Conservation (phyloP, 2,329 filamentous ascomycete species). For the Penicillium sp. region DNA sequence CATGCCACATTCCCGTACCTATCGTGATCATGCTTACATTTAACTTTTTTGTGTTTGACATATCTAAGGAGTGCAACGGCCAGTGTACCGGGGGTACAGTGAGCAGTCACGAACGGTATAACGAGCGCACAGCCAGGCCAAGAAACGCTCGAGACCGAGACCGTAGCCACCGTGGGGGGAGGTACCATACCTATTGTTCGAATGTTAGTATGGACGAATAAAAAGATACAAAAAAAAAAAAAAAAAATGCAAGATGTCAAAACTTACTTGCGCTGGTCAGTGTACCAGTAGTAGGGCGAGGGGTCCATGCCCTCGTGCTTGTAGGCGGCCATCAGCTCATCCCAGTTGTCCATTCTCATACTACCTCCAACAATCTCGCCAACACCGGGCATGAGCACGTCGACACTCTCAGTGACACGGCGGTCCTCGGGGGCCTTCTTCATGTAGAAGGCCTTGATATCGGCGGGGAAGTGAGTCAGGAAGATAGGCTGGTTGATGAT, state of each 20-base stretch:
- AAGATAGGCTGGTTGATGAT: slow-evolving; percentile 94
- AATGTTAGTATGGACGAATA: not conserved
- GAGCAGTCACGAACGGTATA: slow-evolving; percentile 62
- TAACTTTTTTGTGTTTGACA: slow-evolving; percentile 6
- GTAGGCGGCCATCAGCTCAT: slow-evolving; percentile 86
- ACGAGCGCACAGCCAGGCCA: slow-evolving; percentile 65
- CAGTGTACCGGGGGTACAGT: slow-evolving; percentile 52
- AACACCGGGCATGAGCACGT: slow-evolving; percentile 84
- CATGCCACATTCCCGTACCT: slow-evolving; percentile 6
- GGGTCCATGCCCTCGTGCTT: slow-evolving; percentile 81
- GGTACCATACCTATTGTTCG: slow-evolving; percentile 69
- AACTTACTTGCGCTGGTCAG: slow-evolving; percentile 87
- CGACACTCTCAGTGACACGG: slow-evolving; percentile 89
- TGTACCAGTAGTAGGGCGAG: slow-evolving; percentile 95
- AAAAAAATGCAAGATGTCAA: not conserved
- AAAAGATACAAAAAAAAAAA: not conserved
- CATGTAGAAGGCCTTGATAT: slow-evolving; percentile 99
- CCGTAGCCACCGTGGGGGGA: slow-evolving; percentile 92
- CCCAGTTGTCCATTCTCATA: slow-evolving; percentile 92
- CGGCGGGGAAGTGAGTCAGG: slow-evolving; percentile 92
- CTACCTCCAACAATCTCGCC: slow-evolving; percentile 95
- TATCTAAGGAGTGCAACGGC: slow-evolving; percentile 49
- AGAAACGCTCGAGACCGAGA: slow-evolving; percentile 80
- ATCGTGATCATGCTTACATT: slow-evolving; percentile 11
- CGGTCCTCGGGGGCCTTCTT: slow-evolving; percentile 75